Percentiles rank a stretch among this genome's conserved stretches.
These are phyloP conservation scores for Coniferiporia weirii DNA, from an alignment of 1,284 basidiomycete species.

Conservation along the genomic window DNA sequence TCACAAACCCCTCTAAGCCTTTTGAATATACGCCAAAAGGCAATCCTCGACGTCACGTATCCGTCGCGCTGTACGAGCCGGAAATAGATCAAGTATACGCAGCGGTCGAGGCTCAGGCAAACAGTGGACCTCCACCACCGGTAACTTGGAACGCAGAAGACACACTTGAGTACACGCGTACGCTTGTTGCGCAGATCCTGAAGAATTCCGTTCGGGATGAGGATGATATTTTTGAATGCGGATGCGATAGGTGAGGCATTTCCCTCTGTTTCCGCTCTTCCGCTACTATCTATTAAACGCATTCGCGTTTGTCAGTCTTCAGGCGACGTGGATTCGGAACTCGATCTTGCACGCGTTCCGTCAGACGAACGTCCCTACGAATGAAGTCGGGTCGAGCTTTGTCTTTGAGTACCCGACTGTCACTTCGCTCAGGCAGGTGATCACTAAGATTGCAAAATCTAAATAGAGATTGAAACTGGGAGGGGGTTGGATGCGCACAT, in stretches of 20 bases:
- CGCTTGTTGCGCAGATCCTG: conserved; percentile 2
- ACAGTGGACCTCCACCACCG: background rate
- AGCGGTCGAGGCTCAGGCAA: background rate
- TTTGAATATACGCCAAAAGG: conserved; percentile 31
- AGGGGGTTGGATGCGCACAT: too few species aligned
- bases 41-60: conserved; percentile 23
- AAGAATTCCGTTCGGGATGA: conserved; percentile 4
- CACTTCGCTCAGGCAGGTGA: background rate
- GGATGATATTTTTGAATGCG: conserved; percentile 6
- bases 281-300: background rate
- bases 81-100: conserved; percentile 28
- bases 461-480: background rate
- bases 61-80: conserved; percentile 24
- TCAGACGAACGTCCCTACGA: background rate
- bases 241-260: conserved; percentile 5
- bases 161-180: background rate
- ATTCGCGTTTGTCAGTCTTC: background rate
- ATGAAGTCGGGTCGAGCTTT: conserved; percentile 3
- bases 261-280: background rate
- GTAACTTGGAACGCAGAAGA: background rate
- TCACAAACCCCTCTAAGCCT: conserved; percentile 26
- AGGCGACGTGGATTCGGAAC: conserved; percentile 14
- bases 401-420: conserved; percentile 3
- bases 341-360: conserved; percentile 8
- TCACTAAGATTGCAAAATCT: background rate